Percentiles rank a stretch among this genome's conserved stretches.
These are phyloP conservation scores for Phytophthora pseudosyringae DNA, from an alignment of 352 stramenopile species.

Conservation along the genomic window DNA sequence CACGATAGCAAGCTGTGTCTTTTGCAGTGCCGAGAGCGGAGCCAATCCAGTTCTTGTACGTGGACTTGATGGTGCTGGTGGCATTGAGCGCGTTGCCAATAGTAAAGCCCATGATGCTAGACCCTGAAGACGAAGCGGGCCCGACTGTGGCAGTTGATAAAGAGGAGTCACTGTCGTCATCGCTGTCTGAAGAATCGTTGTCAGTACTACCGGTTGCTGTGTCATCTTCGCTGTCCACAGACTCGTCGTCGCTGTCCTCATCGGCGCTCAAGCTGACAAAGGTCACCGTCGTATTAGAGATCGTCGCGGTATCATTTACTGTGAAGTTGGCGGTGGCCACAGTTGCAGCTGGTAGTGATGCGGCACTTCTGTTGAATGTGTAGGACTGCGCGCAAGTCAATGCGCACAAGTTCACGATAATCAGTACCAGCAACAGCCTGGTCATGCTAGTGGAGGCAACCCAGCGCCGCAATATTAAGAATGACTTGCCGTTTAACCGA, in stretches of 20 bases:
- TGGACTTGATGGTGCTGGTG: conserved; percentile 39
- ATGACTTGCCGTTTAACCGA: conserved; percentile 26
- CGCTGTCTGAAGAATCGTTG: conserved; percentile 12
- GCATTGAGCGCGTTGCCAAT: conserved; percentile 22
- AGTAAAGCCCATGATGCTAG: conserved; percentile 4
- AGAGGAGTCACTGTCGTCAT: conserved; percentile 5
- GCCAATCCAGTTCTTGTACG: conserved; percentile 46
- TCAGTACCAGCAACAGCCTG: conserved; percentile 25
- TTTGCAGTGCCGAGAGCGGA: conserved; percentile 18
- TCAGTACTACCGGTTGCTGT: neutral
- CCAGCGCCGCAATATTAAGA: conserved; percentile 28
- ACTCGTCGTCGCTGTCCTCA: conserved; percentile 29
- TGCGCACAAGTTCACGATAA: conserved; percentile 9
- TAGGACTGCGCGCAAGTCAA: conserved; percentile 25
- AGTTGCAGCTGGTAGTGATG: conserved; percentile 21
- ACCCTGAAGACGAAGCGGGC: neutral
- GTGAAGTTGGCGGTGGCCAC: conserved; percentile 17
- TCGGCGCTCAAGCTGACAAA: conserved; percentile 3
- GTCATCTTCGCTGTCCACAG: conserved; percentile 21
- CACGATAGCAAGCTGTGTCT: conserved; percentile 44
- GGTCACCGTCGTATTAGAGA: neutral
- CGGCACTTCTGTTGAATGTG: conserved; percentile 25
- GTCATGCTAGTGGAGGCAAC: conserved; percentile 21
- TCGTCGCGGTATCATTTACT: conserved; percentile 9
- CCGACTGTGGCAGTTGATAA: conserved; percentile 9